A percentile compares a stretch with the other conserved stretches of the same genome.
phyloP scores from a whole-genome alignment of 2,329 filamentous ascomycete genomes.

The Westerdykella sp. region DNA sequence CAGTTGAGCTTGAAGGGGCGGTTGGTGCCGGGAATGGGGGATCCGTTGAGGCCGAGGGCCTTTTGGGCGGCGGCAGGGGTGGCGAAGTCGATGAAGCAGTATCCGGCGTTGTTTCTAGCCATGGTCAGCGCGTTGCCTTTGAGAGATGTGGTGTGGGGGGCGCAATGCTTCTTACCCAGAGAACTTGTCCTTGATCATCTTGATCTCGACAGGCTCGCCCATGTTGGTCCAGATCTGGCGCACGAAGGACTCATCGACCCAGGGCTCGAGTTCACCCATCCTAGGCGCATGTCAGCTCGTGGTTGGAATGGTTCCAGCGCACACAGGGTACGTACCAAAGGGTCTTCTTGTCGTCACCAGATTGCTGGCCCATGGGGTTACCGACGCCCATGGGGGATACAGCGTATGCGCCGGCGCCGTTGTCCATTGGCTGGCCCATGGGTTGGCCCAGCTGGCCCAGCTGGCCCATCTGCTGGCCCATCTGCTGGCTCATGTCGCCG shows the following conservation, averaged over 20 bases:
- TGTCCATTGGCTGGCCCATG: constrained; percentile 54
- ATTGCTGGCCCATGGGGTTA: constrained; percentile 32
- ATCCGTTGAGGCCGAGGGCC: constrained; percentile 84
- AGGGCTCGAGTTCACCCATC: constrained; percentile 99
- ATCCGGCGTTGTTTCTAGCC: constrained; percentile 88
- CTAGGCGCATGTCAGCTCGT: constrained; percentile 44
- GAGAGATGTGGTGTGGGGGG: constrained; percentile 4
- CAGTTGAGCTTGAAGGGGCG: constrained; percentile 99
- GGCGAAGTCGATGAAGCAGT: constrained; percentile 95
- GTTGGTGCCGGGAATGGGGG: constrained; percentile 84
- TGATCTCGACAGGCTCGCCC: constrained; percentile 93
- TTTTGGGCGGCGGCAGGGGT: constrained; percentile 80
- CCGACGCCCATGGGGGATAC: constrained; percentile 37
- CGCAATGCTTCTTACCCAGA: constrained; percentile 62
- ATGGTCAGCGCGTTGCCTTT: constrained; percentile 27
- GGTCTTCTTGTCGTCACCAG: constrained; percentile 46
- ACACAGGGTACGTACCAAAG: constrained; percentile 41
- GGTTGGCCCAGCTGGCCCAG: constrained; percentile 39
- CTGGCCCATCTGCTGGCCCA: constrained; percentile 29
- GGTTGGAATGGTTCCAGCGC: constrained; percentile 1
- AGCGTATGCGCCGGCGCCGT: constrained; percentile 46
- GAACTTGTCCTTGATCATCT: constrained; percentile 99
- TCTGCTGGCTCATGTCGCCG: constrained; percentile 23
- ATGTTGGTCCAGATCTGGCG: constrained; percentile 91
- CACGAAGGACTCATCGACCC: constrained; percentile 99